A percentile compares a stretch with the other conserved stretches of the same genome.
Evolutionary conservation across 75 land plant species (phyloP).

Genomic region (Selaginella tamariscina): DNA sequence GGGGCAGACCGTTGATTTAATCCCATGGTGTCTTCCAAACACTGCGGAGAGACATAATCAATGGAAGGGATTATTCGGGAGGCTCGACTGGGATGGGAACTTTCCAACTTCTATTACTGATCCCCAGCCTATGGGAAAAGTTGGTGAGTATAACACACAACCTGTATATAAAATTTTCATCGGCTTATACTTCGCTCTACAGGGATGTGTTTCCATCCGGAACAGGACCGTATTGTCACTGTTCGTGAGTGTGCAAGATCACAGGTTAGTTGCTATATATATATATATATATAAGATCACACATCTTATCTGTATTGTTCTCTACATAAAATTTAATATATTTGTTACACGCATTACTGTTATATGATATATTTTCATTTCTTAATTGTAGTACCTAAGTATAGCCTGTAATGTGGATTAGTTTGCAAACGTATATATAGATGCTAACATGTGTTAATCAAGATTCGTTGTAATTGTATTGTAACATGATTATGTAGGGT

Average conservation of each 20-base stretch:
- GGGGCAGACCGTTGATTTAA: conserved; percentile 78
- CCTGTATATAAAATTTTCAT: too few species aligned
- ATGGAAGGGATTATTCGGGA: conserved; percentile 94
- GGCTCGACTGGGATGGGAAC: conserved; percentile 97
- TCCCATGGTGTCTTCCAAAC: conserved; percentile 97
- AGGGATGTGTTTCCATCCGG: conserved; percentile 99
- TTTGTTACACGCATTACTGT: too few species aligned
- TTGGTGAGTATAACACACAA: too few species aligned
- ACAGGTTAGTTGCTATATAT: too few species aligned
- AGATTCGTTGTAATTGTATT: background rate
- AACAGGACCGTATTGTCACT: conserved; percentile 90
- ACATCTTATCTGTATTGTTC: too few species aligned
- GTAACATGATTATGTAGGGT: conserved; percentile 47
- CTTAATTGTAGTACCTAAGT: background rate
- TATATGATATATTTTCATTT: too few species aligned
- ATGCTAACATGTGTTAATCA: background rate
- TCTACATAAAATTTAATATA: background rate
- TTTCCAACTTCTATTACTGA: conserved; percentile 97
- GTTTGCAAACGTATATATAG: background rate
- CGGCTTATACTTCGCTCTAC: too few species aligned
- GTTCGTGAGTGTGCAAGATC: conserved; percentile 98
- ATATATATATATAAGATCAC: too few species aligned
- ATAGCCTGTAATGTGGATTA: background rate
- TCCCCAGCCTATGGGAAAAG: conserved; percentile 99
- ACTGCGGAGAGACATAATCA: conserved; percentile 95